Evolutionary conservation across 192 early-diverging fungal species (phyloP).

Genomic region (Oehlia diaphana): DNA sequence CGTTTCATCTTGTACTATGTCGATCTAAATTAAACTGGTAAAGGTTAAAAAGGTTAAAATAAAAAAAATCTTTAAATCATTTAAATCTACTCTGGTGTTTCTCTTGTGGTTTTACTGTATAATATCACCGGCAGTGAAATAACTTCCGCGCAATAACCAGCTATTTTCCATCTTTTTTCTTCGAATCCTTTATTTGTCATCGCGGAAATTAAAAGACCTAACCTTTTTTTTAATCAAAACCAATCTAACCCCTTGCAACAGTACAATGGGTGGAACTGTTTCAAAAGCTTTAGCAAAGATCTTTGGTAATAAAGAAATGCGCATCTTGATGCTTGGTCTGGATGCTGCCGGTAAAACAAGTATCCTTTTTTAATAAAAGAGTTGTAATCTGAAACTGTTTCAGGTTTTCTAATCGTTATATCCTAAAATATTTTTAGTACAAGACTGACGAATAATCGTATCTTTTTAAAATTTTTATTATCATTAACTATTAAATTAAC

Average conservation of each 20-base stretch:
- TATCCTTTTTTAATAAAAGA: constrained; percentile 29
- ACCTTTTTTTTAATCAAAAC: background rate
- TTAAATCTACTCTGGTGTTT: too few relatives aligned
- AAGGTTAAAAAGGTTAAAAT: too few relatives aligned
- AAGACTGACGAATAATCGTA: background rate
- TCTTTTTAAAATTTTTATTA: background rate
- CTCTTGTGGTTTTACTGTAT: too few relatives aligned
- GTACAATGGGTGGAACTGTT: constrained; percentile 7
- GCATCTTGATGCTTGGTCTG: constrained; percentile 93
- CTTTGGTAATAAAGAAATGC: constrained; percentile 94
- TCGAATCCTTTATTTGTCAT: background rate
- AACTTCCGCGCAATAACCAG: background rate
- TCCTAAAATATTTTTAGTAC: too few relatives aligned
- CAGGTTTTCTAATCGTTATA: background rate
- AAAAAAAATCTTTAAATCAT: too few relatives aligned
- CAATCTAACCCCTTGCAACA: background rate
- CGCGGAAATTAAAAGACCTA: background rate
- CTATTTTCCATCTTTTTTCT: background rate
- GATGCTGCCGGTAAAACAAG: constrained; percentile 95
- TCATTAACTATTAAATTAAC: background rate
- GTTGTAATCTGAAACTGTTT: background rate
- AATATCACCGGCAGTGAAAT: background rate
- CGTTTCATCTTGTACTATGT: too few relatives aligned
- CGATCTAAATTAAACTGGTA: too few relatives aligned
- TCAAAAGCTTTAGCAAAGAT: constrained; percentile 70